These are phyloP conservation scores for Peronospora belbahrii DNA, from an alignment of 352 stramenopile genomes.

Conservation along the genomic window DNA sequence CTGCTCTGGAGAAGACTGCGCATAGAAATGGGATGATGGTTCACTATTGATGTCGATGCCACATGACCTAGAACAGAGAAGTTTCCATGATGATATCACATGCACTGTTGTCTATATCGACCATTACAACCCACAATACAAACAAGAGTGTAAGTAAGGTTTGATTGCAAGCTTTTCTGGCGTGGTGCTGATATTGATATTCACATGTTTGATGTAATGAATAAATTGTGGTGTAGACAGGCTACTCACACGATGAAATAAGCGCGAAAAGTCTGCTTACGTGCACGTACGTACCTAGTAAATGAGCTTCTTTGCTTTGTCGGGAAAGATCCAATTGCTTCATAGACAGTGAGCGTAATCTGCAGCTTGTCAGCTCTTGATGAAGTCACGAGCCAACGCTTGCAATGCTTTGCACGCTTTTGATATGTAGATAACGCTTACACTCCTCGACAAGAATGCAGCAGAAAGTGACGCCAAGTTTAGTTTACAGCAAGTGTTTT, in stretches of 20 bases:
- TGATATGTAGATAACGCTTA: too few relatives aligned
- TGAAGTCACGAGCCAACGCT: conserved; percentile 59
- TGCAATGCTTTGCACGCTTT: conserved; percentile 44
- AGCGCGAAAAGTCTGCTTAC: too few relatives aligned
- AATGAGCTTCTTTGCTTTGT: conserved; percentile 89
- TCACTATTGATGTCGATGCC: conserved; percentile 50
- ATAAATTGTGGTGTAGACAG: too few relatives aligned
- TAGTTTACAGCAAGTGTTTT: too few relatives aligned
- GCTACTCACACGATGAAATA: too few relatives aligned
- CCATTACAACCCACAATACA: conserved; percentile 9
- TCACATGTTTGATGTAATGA: conserved; percentile 92
- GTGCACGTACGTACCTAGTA: conserved; percentile 75
- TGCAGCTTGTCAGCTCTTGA: conserved; percentile 85
- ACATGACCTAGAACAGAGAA: conserved; percentile 37
- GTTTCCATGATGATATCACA: conserved; percentile 74
- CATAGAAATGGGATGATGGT: conserved; percentile 63
- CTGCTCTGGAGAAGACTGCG: conserved; percentile 58
- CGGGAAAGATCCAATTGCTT: conserved; percentile 81
- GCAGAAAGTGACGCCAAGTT: too few relatives aligned
- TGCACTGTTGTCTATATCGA: conserved; percentile 68
- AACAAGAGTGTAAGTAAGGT: conserved; percentile 3
- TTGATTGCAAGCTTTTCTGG: conserved; percentile 6
- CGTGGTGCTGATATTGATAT: conserved; percentile 89
- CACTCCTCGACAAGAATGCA: too few relatives aligned
- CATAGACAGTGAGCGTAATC: conserved; percentile 84